Evolutionary conservation across 2,329 filamentous ascomycete species (phyloP).

Genomic region (Clarireedia monteithiana): DNA sequence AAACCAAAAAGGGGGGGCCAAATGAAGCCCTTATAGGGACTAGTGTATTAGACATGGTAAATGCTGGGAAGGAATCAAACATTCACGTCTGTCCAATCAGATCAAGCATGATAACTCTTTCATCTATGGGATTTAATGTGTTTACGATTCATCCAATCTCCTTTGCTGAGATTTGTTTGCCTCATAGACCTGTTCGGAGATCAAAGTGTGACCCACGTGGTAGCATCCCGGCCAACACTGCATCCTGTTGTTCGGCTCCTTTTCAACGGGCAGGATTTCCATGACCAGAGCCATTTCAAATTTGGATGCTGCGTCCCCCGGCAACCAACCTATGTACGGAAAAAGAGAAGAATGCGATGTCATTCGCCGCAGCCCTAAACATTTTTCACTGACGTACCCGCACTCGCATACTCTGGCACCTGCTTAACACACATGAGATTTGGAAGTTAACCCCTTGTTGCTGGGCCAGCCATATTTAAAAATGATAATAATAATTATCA

Average conservation of each 20-base stretch:
- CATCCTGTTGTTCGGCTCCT: too few relatives aligned
- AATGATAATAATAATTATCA: not conserved
- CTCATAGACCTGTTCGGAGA: too few relatives aligned
- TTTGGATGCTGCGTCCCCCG: too few relatives aligned
- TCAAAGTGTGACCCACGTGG: too few relatives aligned
- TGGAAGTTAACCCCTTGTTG: not conserved
- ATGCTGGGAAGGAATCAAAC: not conserved
- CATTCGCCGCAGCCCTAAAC: not conserved
- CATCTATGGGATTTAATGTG: not conserved
- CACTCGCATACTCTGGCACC: not conserved
- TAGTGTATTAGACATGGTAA: slow-evolving; percentile 1
- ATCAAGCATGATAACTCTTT: not conserved
- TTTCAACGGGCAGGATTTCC: too few relatives aligned
- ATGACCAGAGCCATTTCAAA: too few relatives aligned
- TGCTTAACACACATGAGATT: not conserved
- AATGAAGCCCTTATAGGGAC: not conserved
- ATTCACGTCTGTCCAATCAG: too few relatives aligned
- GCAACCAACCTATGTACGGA: too few relatives aligned
- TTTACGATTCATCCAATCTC: too few relatives aligned
- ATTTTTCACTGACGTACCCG: not conserved
- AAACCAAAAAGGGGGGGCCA: not conserved
- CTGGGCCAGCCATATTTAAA: not conserved
- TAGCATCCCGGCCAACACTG: too few relatives aligned
- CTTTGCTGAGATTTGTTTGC: too few relatives aligned
- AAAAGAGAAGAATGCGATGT: not conserved